Evolutionary conservation across 805 yeast genomes (phyloP).

Genomic region (Torulaspora gathmanii): DNA sequence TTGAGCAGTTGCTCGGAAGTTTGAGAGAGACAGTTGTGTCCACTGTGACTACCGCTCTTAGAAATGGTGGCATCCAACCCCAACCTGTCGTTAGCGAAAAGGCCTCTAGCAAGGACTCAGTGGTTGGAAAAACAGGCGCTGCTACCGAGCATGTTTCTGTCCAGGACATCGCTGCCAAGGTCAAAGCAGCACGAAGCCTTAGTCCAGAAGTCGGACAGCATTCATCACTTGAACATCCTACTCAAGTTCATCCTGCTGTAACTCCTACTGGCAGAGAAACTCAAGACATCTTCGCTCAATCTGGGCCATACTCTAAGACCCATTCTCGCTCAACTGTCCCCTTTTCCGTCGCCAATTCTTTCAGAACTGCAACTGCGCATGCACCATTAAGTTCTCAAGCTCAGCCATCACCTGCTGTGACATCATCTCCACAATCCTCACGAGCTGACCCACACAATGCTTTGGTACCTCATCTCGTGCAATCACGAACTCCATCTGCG

Average conservation of each 20-base stretch:
- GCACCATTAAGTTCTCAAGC: background rate
- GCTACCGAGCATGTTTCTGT: background rate
- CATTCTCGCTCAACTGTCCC: background rate
- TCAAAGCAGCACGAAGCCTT: no score
- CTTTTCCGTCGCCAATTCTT: background rate
- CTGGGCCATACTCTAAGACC: no score
- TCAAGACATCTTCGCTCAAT: no score
- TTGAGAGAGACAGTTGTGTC: slow-evolving; percentile 1
- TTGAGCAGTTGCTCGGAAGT: background rate
- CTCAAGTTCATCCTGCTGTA: no score
- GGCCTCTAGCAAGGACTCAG: background rate
- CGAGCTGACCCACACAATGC: background rate
- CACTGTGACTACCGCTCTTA: slow-evolving; percentile 1
- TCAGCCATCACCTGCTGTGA: background rate
- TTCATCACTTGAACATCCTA: no score
- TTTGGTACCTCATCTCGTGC: background rate
- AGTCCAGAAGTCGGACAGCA: no score
- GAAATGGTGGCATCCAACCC: background rate
- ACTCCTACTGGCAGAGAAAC: no score
- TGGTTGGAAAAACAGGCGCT: background rate
- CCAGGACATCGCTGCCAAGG: no score
- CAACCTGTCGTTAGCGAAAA: background rate
- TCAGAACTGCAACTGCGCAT: no score
- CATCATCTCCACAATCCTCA: background rate
- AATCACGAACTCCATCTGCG: no score